phyloP scores from a whole-genome alignment of 306 rosid species.

The Cajanus cajan region DNA sequence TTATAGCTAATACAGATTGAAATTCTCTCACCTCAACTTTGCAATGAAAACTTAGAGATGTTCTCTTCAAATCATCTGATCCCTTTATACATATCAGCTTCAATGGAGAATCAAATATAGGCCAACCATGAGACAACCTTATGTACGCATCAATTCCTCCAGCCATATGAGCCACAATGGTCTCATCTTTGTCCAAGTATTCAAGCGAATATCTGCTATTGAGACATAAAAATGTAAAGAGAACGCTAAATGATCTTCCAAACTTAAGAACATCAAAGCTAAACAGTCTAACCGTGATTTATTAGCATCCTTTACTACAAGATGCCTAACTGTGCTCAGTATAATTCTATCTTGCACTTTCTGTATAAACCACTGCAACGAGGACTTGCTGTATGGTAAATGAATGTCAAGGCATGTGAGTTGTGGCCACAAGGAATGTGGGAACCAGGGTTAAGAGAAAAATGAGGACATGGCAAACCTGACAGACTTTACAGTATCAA shows the following conservation, averaged over 20 bases:
- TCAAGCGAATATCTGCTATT: conserved; percentile 59
- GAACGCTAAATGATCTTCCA: conserved; percentile 20
- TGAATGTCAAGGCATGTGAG: conserved; percentile 11
- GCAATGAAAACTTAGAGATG: conserved; percentile 55
- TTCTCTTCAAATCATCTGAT: conserved; percentile 52
- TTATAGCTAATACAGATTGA: conserved; percentile 3
- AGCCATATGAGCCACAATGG: conserved; percentile 60
- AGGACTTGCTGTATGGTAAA: conserved; percentile 58
- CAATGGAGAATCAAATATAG: conserved; percentile 60
- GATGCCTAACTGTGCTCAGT: conserved; percentile 54
- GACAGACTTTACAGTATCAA: conserved; percentile 60
- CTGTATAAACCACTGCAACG: conserved; percentile 77
- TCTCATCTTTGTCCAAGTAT: conserved; percentile 66
- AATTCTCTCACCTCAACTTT: conserved; percentile 62
- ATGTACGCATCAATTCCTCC: conserved; percentile 69
- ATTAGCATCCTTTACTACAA: conserved; percentile 60
- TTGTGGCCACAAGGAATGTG: conserved; percentile 9
- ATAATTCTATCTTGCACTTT: conserved; percentile 74
- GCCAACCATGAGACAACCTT: conserved; percentile 77
- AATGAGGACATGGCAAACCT: conserved; percentile 49
- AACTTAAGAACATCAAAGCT: conserved; percentile 1
- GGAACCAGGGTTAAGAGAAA: background rate
- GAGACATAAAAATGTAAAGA: conserved; percentile 11
- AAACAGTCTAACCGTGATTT: conserved; percentile 59
- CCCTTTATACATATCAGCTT: conserved; percentile 60